Conservation (phyloP, 176 grass and related monocot species). For the Lolium multiflorum region DNA sequence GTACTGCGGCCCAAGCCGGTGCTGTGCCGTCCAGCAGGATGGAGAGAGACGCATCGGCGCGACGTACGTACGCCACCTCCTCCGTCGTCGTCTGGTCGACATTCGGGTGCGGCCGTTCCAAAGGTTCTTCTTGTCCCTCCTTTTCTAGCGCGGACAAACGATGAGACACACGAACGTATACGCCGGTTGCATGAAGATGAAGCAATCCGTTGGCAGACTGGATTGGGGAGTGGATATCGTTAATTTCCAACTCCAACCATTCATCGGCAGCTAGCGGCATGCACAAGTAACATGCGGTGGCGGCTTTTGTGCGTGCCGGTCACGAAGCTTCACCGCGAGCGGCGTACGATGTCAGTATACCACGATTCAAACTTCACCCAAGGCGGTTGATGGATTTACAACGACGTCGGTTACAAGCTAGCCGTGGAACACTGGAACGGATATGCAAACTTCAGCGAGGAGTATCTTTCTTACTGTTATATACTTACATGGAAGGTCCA, state of each 20-base stretch:
- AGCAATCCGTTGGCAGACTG: background rate
- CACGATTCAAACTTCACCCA: background rate
- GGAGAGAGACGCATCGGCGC: constrained; percentile 9
- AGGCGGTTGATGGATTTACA: background rate
- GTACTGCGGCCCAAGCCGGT: constrained; percentile 7
- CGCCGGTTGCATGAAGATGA: background rate
- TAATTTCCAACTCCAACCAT: too few relatives aligned
- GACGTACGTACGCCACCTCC: background rate
- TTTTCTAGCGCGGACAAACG: background rate
- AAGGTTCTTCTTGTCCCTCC: background rate
- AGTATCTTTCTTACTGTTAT: too few relatives aligned
- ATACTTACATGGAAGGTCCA: too few relatives aligned
- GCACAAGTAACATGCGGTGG: background rate
- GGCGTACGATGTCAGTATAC: background rate
- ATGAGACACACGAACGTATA: background rate
- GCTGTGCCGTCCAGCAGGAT: background rate
- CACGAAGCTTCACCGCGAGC: background rate
- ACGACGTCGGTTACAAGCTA: too few relatives aligned
- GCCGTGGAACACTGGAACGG: too few relatives aligned
- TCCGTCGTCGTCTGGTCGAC: background rate
- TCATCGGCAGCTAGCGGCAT: background rate
- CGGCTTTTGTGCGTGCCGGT: background rate
- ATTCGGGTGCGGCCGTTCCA: background rate
- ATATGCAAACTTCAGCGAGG: too few relatives aligned
- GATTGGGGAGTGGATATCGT: background rate